Percentiles rank a stretch among this genome's conserved stretches.
Evolutionary conservation across 495 filamentous ascomycete genomes (phyloP).

Genomic region (Amniculicola lignicola): DNA sequence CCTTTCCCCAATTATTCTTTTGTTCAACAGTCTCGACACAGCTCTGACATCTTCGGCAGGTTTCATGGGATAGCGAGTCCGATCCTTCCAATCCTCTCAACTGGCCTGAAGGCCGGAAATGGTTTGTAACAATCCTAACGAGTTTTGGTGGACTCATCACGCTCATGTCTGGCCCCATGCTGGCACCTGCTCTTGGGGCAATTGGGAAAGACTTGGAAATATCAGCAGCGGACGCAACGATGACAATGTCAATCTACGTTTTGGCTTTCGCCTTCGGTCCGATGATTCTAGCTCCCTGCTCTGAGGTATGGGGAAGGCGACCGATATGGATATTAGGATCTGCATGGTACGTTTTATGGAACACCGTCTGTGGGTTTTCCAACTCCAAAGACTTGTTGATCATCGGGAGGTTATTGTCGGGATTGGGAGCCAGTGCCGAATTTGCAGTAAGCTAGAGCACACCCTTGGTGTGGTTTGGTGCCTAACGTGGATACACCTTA

Average conservation of each 20-base stretch:
- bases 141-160: conserved; percentile 30
- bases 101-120: conserved; percentile 24
- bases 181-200: conserved; percentile 30
- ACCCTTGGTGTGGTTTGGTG: no score
- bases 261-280: conserved; percentile 25
- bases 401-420: conserved; percentile 19
- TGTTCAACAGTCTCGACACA: neutral
- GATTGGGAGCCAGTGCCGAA: conserved; percentile 25
- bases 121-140: conserved; percentile 24
- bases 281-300: conserved; percentile 13
- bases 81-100: conserved; percentile 30
- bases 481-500: no score
- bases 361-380: conserved; percentile 19
- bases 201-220: conserved; percentile 33
- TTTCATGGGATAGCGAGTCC: conserved; percentile 17
- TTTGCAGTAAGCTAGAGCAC: conserved; percentile 16
- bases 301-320: conserved; percentile 17
- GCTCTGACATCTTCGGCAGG: neutral
- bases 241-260: conserved; percentile 25
- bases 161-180: conserved; percentile 34
- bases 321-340: conserved; percentile 17
- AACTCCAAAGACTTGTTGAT: conserved; percentile 18
- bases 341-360: conserved; percentile 22
- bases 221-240: conserved; percentile 16
- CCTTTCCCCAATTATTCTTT: neutral